phyloP scores from a whole-genome alignment of 2,329 filamentous ascomycete species.

The Proliferodiscus dingleyae region DNA sequence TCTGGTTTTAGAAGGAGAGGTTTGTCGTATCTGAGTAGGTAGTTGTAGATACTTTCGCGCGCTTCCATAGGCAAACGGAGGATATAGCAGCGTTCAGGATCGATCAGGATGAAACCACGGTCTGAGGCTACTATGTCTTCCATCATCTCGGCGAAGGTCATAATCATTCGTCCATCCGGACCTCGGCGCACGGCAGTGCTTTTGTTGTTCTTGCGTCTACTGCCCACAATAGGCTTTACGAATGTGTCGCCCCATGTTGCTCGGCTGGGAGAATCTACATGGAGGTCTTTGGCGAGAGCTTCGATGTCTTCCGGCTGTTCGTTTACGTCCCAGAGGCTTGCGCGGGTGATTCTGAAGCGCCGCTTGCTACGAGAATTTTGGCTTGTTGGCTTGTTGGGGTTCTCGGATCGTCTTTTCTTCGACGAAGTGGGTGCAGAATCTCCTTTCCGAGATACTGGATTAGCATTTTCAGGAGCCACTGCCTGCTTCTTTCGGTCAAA shows the following conservation, averaged over 20 bases:
- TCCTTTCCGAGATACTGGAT: no score
- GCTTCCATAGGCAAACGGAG: constrained; percentile 22
- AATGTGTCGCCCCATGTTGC: not conserved
- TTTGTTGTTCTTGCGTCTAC: not conserved
- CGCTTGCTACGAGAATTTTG: not conserved
- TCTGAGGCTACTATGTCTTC: not conserved
- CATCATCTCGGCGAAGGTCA: not conserved
- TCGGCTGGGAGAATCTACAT: not conserved
- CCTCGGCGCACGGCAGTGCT: not conserved
- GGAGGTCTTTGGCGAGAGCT: not conserved
- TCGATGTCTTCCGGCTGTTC: not conserved
- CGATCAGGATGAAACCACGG: constrained; percentile 11
- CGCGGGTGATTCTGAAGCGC: not conserved
- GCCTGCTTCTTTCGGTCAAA: not conserved
- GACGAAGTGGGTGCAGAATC: no score
- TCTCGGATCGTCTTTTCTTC: not conserved
- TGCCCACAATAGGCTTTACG: not conserved
- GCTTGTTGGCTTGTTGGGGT: not conserved
- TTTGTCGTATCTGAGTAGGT: constrained; percentile 16
- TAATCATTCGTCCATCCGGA: not conserved
- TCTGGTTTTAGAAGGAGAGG: constrained; percentile 24
- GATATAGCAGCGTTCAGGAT: constrained; percentile 13
- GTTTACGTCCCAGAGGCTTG: not conserved
- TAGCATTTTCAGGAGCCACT: no score
- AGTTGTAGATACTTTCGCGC: constrained; percentile 23